phyloP scores from a whole-genome alignment of 495 filamentous ascomycete species.

The Lepraria neglecta region DNA sequence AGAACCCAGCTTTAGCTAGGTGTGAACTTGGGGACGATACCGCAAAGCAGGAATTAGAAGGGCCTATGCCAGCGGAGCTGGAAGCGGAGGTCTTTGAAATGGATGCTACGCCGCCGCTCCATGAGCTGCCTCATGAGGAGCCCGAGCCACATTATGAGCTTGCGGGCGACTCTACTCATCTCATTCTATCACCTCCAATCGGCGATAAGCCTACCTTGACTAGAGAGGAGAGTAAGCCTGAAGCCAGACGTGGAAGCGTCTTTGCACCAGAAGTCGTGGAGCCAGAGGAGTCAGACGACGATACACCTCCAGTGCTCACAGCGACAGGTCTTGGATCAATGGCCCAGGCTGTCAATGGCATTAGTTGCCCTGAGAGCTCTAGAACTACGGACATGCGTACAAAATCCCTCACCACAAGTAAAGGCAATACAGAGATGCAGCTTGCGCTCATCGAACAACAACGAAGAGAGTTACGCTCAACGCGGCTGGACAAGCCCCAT shows the following conservation, averaged over 20 bases:
- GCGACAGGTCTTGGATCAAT: constrained; percentile 22
- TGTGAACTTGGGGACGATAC: constrained; percentile 23
- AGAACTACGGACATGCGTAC: constrained; percentile 36
- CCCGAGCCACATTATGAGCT: constrained; percentile 38
- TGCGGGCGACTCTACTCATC: constrained; percentile 35
- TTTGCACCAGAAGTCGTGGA: constrained; percentile 43
- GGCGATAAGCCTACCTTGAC: constrained; percentile 17
- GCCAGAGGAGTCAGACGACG: constrained; percentile 8
- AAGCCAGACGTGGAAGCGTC: constrained; percentile 36
- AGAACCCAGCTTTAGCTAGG: constrained; percentile 37
- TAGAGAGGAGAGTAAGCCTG: constrained; percentile 32
- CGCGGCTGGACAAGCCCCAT: constrained; percentile 17
- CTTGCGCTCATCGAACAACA: constrained; percentile 19
- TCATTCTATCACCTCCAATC: constrained; percentile 22
- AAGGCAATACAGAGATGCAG: constrained; percentile 3
- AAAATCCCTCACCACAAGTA: constrained; percentile 31
- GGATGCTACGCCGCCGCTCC: constrained; percentile 37
- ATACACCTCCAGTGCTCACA: constrained; percentile 14
- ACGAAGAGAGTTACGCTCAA: constrained; percentile 17
- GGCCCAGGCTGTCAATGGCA: constrained; percentile 31
- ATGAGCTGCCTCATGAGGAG: constrained; percentile 43
- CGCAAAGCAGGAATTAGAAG: constrained; percentile 17
- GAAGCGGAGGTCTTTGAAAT: constrained; percentile 35
- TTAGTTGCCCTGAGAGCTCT: constrained; percentile 27
- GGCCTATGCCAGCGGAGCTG: constrained; percentile 12